phyloP scores from a whole-genome alignment of 2,329 filamentous ascomycete genomes.

The Colletotrichum sp. region DNA sequence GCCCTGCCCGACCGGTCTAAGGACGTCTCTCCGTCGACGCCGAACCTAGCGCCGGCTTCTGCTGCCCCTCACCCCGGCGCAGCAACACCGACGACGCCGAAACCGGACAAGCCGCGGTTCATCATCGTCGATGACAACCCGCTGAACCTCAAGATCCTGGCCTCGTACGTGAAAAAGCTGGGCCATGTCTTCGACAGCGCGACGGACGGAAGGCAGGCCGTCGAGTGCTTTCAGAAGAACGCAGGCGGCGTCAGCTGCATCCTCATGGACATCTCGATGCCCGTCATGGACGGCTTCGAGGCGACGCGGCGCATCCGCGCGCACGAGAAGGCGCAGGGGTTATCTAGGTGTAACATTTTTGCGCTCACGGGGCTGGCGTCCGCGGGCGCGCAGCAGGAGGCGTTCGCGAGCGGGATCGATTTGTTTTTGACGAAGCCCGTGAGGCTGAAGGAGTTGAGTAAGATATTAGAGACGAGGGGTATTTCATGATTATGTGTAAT shows the following conservation, averaged over 20 bases:
- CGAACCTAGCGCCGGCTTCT: rapidly evolving
- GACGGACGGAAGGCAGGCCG: slow-evolving; percentile 36
- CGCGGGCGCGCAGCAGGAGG: slow-evolving; percentile 54
- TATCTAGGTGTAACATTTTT: slow-evolving; percentile 51
- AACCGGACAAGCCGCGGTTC: slow-evolving; percentile 11
- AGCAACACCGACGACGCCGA: background rate
- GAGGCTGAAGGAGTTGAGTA: slow-evolving; percentile 40
- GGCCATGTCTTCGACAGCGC: slow-evolving; percentile 31
- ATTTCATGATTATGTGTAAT: background rate
- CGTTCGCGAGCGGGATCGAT: slow-evolving; percentile 57
- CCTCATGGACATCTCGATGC: slow-evolving; percentile 62
- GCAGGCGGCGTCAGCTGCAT: slow-evolving; percentile 31
- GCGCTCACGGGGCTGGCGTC: slow-evolving; percentile 59
- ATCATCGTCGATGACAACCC: slow-evolving; percentile 47
- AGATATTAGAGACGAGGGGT: background rate
- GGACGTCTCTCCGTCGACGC: background rate
- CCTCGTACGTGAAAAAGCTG: slow-evolving; percentile 38
- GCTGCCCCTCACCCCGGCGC: no score
- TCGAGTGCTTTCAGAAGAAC: slow-evolving; percentile 29
- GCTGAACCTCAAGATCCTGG: slow-evolving; percentile 42
- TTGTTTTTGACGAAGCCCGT: slow-evolving; percentile 62
- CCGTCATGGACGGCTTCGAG: slow-evolving; percentile 58
- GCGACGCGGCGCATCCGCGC: slow-evolving; percentile 54
- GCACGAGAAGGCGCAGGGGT: slow-evolving; percentile 46
- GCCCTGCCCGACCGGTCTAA: background rate